Percentiles rank a stretch among this genome's conserved stretches.
These are phyloP conservation scores for Chlamydomonas applanata DNA, from an alignment of 139 green algal species.

Conservation along the genomic window DNA sequence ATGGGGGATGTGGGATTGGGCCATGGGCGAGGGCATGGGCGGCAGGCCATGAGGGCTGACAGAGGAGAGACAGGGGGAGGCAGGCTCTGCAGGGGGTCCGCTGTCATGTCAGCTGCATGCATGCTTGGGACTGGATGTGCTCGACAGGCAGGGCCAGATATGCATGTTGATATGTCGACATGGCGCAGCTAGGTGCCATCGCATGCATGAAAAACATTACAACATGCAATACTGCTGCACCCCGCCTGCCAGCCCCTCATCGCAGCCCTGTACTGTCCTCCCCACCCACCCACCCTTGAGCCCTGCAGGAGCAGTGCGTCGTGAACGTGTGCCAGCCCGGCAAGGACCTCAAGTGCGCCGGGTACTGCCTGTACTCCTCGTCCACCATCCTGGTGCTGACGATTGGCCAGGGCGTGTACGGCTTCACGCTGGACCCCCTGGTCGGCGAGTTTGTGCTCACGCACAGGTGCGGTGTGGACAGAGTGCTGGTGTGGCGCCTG, in stretches of 20 bases:
- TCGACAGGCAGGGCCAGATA: not conserved
- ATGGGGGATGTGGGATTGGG: too few species aligned
- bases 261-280: not conserved
- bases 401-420: slow-evolving; percentile 88
- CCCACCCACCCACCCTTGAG: slow-evolving; percentile 7
- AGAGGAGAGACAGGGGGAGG: too few species aligned
- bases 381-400: slow-evolving; percentile 90
- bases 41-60: too few species aligned
- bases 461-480: slow-evolving; percentile 59
- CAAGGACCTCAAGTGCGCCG: slow-evolving; percentile 80
- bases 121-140: not conserved
- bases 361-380: slow-evolving; percentile 95
- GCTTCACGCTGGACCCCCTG: slow-evolving; percentile 90
- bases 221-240: not conserved
- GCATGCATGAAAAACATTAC: too few species aligned
- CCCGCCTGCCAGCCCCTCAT: not conserved
- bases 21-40: too few species aligned
- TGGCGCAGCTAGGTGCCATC: too few species aligned
- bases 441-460: slow-evolving; percentile 91
- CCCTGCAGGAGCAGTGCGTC: slow-evolving; percentile 76
- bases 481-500: too few species aligned
- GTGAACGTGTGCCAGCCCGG: slow-evolving; percentile 92
- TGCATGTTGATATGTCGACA: too few species aligned
- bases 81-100: not conserved
- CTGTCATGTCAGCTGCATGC: not conserved